Percentiles rank a stretch among this genome's conserved stretches.
Evolutionary conservation across 2,329 filamentous ascomycete genomes (phyloP).

Genomic region (Hypomyces rosellus): DNA sequence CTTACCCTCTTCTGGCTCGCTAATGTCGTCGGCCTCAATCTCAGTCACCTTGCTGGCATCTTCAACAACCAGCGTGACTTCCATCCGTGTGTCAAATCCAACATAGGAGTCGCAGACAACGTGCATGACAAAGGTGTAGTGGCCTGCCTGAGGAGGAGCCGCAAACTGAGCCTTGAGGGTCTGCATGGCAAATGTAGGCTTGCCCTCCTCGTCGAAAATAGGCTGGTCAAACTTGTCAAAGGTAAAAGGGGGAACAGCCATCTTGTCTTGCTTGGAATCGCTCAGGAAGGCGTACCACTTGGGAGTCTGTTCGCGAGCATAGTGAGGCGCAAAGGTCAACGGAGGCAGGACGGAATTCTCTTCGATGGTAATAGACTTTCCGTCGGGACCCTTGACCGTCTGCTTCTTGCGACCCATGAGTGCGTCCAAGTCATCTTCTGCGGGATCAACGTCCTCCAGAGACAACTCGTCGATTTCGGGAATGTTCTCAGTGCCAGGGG

Average conservation of each 20-base stretch:
- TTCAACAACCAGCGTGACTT: conserved; percentile 83
- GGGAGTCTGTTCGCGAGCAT: conserved; percentile 80
- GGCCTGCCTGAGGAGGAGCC: conserved; percentile 82
- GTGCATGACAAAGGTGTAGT: conserved; percentile 93
- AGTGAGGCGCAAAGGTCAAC: conserved; percentile 85
- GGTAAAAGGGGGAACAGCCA: conserved; percentile 94
- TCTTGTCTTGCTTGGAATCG: conserved; percentile 89
- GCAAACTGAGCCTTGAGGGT: conserved; percentile 97
- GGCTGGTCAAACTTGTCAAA: conserved; percentile 90
- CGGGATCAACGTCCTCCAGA: conserved; percentile 84
- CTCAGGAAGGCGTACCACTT: conserved; percentile 93
- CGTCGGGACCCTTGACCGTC: conserved; percentile 55
- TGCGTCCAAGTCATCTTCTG: conserved; percentile 85
- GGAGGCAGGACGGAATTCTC: conserved; percentile 68
- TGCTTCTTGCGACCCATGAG: conserved; percentile 71
- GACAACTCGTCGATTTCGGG: conserved; percentile 71
- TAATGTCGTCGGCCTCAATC: conserved; percentile 84
- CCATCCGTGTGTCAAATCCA: conserved; percentile 86
- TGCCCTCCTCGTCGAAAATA: conserved; percentile 70
- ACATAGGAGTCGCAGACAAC: conserved; percentile 92
- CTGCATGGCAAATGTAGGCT: conserved; percentile 90
- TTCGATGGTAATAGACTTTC: conserved; percentile 49
- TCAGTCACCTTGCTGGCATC: conserved; percentile 79
- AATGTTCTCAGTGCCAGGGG: conserved; percentile 70
- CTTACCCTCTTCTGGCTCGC: conserved; percentile 95